These are phyloP conservation scores for Trebouxia sp. DNA, from an alignment of 139 green algal species.

Conservation along the genomic window DNA sequence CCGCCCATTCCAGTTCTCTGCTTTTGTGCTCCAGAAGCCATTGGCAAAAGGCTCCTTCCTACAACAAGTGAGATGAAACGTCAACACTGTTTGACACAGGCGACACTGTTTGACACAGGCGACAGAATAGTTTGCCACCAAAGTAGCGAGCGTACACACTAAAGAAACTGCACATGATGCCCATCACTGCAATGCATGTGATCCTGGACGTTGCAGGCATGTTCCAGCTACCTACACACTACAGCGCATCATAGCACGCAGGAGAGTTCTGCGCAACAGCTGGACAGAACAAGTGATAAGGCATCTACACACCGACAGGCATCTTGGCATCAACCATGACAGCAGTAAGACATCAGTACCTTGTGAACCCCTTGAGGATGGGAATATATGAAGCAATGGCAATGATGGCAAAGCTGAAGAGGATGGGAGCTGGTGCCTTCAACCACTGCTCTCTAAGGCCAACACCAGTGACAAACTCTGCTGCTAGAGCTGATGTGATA, in stretches of 20 bases:
- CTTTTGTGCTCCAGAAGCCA: constrained; percentile 18
- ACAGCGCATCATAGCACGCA: no score
- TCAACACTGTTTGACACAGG: not conserved
- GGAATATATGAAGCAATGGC: constrained; percentile 37
- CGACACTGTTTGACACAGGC: not conserved
- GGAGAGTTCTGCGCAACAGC: no score
- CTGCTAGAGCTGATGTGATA: constrained; percentile 21
- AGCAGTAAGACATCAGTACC: not conserved
- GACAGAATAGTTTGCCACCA: no score
- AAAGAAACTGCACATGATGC: no score
- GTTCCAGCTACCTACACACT: no score
- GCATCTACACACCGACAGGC: no score
- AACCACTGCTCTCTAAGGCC: constrained; percentile 37
- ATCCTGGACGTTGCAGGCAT: no score
- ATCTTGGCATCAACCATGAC: not conserved
- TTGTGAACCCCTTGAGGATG: constrained; percentile 31
- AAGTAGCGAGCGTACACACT: no score
- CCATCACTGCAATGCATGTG: no score
- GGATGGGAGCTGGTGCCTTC: constrained; percentile 7
- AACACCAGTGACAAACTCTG: constrained; percentile 32
- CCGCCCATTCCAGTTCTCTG: constrained; percentile 40
- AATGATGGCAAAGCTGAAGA: constrained; percentile 32
- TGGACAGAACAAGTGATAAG: no score
- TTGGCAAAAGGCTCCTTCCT: constrained; percentile 38
- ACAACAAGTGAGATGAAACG: no score